Evolutionary conservation across 306 rosid genomes (phyloP).

Genomic region (Cicer pinnatifidum): DNA sequence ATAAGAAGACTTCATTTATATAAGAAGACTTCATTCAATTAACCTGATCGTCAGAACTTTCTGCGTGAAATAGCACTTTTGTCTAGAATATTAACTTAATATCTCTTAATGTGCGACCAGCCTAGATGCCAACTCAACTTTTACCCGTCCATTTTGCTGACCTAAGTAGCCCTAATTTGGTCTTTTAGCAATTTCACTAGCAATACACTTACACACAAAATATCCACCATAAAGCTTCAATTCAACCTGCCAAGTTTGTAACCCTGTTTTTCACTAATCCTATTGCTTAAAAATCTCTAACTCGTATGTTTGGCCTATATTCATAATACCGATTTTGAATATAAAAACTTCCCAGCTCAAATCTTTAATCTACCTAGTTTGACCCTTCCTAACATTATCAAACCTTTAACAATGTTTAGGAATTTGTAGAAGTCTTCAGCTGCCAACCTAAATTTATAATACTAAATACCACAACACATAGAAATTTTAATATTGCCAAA

Average conservation of each 20-base stretch:
- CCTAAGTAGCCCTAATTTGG: constrained; percentile 33
- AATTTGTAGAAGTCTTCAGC: constrained; percentile 10
- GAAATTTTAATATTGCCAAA: constrained; percentile 27
- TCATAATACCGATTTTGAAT: constrained; percentile 10
- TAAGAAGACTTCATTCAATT: constrained; percentile 9
- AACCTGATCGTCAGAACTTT: constrained; percentile 3
- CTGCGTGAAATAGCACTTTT: constrained; percentile 15
- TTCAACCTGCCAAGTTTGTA: constrained; percentile 7
- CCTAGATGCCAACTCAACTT: constrained; percentile 34
- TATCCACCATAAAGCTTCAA: constrained; percentile 32
- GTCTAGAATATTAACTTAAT: constrained; percentile 5
- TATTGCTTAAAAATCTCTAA: constrained; percentile 11
- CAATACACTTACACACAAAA: constrained; percentile 14
- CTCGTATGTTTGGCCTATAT: not conserved
- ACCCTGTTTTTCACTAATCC: constrained; percentile 20
- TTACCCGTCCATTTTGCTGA: constrained; percentile 23
- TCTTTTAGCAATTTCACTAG: constrained; percentile 27
- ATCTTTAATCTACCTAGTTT: constrained; percentile 34
- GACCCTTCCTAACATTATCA: constrained; percentile 1
- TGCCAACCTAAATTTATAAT: constrained; percentile 15
- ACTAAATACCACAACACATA: constrained; percentile 11
- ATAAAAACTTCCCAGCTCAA: constrained; percentile 14
- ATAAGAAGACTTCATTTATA: not conserved
- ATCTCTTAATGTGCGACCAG: constrained; percentile 28
- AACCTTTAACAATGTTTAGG: constrained; percentile 28